Conservation (phyloP, 768 basidiomycete genomes). For the Boletus subparvulus region DNA sequence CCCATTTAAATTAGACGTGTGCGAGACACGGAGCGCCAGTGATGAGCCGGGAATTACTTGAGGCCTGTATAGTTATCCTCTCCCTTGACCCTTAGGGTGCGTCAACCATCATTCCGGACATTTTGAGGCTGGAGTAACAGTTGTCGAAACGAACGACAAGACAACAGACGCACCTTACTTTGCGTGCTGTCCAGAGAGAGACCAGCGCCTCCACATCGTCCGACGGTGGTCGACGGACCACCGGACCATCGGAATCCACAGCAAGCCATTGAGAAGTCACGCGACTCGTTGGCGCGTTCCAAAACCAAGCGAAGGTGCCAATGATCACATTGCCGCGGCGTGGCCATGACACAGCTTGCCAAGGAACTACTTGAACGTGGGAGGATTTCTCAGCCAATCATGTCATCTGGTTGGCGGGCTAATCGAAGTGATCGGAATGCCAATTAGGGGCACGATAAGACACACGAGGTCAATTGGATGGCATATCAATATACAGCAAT, state of each 20-base stretch:
- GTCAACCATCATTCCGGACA: background rate
- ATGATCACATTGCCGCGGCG: background rate
- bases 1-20: too few species aligned
- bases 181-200: too few species aligned
- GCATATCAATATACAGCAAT: background rate
- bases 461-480: constrained; percentile 8
- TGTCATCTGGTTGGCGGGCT: background rate
- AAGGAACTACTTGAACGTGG: constrained; percentile 8
- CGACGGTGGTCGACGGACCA: background rate
- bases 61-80: background rate
- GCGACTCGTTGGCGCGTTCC: background rate
- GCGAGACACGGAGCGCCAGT: too few species aligned
- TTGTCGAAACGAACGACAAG: background rate
- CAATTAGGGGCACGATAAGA: constrained; percentile 2
- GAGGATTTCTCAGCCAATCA: background rate
- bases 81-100: background rate
- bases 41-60: too few species aligned
- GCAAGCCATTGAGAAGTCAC: constrained; percentile 6
- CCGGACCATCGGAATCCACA: background rate
- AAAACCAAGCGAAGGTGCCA: background rate
- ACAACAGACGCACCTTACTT: background rate
- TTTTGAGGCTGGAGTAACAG: background rate
- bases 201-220: background rate
- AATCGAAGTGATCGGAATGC: constrained; percentile 1
- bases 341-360: constrained; percentile 20